phyloP scores from a whole-genome alignment of 2,329 filamentous ascomycete species.

The Colletotrichum brevisporum region DNA sequence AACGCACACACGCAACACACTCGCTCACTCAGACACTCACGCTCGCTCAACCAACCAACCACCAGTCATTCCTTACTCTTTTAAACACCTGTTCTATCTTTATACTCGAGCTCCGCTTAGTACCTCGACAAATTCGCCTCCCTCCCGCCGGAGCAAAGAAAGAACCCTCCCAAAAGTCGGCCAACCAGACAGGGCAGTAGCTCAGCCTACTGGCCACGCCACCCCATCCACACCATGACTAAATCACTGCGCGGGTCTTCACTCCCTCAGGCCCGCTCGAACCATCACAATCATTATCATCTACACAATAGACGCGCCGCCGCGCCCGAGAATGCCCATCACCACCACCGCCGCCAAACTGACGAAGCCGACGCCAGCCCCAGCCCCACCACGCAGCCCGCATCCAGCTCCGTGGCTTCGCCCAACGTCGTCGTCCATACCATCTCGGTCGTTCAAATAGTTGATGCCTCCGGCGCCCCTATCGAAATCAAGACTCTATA shows the following conservation, averaged over 20 bases:
- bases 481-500: slow-evolving; percentile 60
- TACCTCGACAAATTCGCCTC: slow-evolving; percentile 33
- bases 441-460: slow-evolving; percentile 67
- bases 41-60: slow-evolving; percentile 30
- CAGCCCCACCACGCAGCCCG: slow-evolving; percentile 36
- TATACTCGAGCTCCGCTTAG: slow-evolving; percentile 17
- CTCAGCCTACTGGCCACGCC: slow-evolving; percentile 40
- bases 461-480: slow-evolving; percentile 63
- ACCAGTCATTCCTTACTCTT: slow-evolving; percentile 34
- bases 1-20: slow-evolving; percentile 12
- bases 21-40: slow-evolving; percentile 27
- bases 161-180: slow-evolving; percentile 8
- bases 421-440: slow-evolving; percentile 65
- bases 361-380: slow-evolving; percentile 44
- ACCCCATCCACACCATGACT: slow-evolving; percentile 60
- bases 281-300: slow-evolving; percentile 52
- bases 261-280: slow-evolving; percentile 62
- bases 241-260: slow-evolving; percentile 61
- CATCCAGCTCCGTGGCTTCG: slow-evolving; percentile 38
- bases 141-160: slow-evolving; percentile 24
- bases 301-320: slow-evolving; percentile 47
- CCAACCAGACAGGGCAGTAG: slow-evolving; percentile 29
- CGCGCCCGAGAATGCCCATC: slow-evolving; percentile 44
- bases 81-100: slow-evolving; percentile 31
- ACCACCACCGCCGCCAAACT: slow-evolving; percentile 47